These are phyloP conservation scores for Gymnopilus junonius DNA, from an alignment of 768 basidiomycete species.

Conservation along the genomic window DNA sequence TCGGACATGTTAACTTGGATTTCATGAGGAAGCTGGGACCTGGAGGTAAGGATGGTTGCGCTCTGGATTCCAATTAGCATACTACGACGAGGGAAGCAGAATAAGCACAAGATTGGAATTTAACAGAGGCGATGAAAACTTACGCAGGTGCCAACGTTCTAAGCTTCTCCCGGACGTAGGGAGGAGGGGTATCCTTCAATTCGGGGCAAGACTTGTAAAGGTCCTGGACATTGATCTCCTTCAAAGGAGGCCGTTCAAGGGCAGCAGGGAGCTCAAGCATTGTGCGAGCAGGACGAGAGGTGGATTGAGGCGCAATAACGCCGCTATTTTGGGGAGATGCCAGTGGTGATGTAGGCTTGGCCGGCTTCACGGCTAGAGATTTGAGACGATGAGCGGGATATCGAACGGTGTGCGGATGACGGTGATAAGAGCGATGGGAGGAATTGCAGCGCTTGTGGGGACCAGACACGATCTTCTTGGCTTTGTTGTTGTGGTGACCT, in stretches of 20 bases:
- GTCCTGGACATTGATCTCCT: not conserved
- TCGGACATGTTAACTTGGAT: conserved; percentile 18
- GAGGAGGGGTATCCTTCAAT: conserved; percentile 10
- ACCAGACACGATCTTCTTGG: conserved; percentile 10
- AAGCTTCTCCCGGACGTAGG: conserved; percentile 11
- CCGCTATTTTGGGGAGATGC: not conserved
- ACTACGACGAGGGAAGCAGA: conserved; percentile 12
- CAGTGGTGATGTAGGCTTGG: not conserved
- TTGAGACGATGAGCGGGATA: not conserved
- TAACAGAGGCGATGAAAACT: not conserved
- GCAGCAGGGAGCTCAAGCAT: conserved; percentile 6
- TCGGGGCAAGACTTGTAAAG: conserved; percentile 11
- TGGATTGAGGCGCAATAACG: not conserved
- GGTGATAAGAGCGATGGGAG: not conserved
- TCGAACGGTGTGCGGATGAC: not conserved
- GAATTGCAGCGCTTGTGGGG: not conserved
- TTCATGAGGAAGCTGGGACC: conserved; percentile 10
- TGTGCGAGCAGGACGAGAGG: not conserved
- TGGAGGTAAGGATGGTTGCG: conserved; percentile 6
- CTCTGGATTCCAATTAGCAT: conserved; percentile 17
- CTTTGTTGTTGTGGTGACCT: conserved; percentile 21
- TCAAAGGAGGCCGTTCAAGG: conserved; percentile 3
- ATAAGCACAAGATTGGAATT: not conserved
- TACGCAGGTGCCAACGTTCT: conserved; percentile 9
- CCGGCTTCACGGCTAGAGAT: not conserved